Percentiles rank a stretch among this genome's conserved stretches.
Conservation (phyloP, 2,329 filamentous ascomycete species). For the Furcasterigmium furcatum region DNA sequence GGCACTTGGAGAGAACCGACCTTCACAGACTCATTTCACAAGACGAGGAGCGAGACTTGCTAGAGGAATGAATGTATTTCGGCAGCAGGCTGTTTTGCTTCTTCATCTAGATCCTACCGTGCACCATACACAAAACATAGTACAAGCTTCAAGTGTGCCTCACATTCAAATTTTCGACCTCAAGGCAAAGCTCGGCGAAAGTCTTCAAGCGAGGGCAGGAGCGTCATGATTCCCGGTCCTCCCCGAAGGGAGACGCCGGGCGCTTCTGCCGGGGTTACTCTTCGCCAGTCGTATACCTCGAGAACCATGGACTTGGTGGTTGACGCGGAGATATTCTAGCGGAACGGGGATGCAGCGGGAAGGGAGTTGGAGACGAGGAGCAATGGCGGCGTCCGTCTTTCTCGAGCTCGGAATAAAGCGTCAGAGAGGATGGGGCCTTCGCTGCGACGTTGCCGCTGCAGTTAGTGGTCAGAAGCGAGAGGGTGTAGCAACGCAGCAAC, state of each 20-base stretch:
- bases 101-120: too few relatives aligned
- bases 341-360: constrained; percentile 30
- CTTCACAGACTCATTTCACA: too few relatives aligned
- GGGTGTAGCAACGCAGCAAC: constrained; percentile 6
- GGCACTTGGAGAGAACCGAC: too few relatives aligned
- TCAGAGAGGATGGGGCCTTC: constrained; percentile 5
- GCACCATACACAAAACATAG: too few relatives aligned
- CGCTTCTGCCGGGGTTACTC: constrained; percentile 55
- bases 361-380: not conserved
- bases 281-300: constrained; percentile 95
- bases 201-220: constrained; percentile 76
- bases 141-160: constrained; percentile 75
- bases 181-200: constrained; percentile 62
- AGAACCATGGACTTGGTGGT: constrained; percentile 69
- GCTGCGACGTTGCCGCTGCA: constrained; percentile 16
- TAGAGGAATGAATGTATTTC: too few relatives aligned
- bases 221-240: constrained; percentile 41
- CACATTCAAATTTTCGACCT: constrained; percentile 80
- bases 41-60: too few relatives aligned
- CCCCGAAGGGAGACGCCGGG: constrained; percentile 32
- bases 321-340: constrained; percentile 89
- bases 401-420: too few relatives aligned
- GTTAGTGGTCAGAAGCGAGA: too few relatives aligned
- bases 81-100: too few relatives aligned
- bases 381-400: too few relatives aligned